These are phyloP conservation scores for Niebla homalea DNA, from an alignment of 495 filamentous ascomycete species.

Conservation along the genomic window DNA sequence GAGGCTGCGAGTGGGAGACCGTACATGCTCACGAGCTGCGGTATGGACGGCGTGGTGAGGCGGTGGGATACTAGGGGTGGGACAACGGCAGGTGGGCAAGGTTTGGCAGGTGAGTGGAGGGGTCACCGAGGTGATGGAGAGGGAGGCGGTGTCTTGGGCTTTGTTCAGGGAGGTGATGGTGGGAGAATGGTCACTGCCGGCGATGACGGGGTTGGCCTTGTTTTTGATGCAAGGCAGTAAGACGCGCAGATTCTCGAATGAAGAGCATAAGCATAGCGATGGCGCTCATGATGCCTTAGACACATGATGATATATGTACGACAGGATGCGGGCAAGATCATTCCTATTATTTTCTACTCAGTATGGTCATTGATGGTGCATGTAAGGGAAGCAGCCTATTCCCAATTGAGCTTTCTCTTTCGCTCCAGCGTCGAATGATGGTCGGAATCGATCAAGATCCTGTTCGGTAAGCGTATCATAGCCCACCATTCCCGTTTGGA, in stretches of 20 bases:
- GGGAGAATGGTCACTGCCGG: constrained; percentile 74
- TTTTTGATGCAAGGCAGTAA: constrained; percentile 40
- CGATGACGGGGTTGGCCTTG: constrained; percentile 63
- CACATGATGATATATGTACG: too few relatives aligned
- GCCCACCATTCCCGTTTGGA: too few relatives aligned
- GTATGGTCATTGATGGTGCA: too few relatives aligned
- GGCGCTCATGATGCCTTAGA: not conserved
- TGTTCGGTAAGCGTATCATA: too few relatives aligned
- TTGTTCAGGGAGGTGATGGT: constrained; percentile 56
- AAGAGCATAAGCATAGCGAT: constrained; percentile 6
- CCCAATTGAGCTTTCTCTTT: too few relatives aligned
- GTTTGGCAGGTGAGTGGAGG: constrained; percentile 64
- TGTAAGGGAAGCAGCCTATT: too few relatives aligned
- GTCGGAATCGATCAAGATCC: too few relatives aligned
- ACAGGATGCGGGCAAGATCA: too few relatives aligned
- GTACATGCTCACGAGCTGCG: constrained; percentile 54
- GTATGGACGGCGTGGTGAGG: constrained; percentile 76
- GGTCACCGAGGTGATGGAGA: constrained; percentile 70
- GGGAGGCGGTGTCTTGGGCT: constrained; percentile 77
- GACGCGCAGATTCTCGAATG: not conserved
- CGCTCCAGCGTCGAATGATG: too few relatives aligned
- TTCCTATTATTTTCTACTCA: too few relatives aligned
- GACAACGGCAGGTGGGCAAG: constrained; percentile 47
- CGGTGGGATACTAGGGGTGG: constrained; percentile 80
- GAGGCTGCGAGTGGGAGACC: constrained; percentile 18